Percentiles rank a stretch among this genome's conserved stretches.
These are phyloP conservation scores for Geotrichum phurueaensis DNA, from an alignment of 1,139 yeast genomes.

Conservation along the genomic window DNA sequence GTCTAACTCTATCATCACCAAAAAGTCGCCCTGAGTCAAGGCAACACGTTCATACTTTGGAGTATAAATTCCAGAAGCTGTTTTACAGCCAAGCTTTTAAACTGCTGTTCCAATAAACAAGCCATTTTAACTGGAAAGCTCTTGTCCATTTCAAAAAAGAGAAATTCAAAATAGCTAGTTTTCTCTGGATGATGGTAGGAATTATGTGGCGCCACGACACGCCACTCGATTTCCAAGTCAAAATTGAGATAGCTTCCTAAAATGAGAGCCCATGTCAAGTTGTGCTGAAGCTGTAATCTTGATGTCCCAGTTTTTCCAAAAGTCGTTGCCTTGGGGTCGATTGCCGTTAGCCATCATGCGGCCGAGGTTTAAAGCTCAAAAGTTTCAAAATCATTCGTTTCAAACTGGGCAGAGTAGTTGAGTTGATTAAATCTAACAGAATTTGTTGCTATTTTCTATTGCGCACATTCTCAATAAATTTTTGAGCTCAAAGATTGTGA, in stretches of 20 bases:
- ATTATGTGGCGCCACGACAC: neutral
- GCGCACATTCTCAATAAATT: neutral
- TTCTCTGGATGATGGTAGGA: neutral
- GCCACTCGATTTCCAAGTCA: neutral
- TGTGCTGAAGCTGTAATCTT: neutral
- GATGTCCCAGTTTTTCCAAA: neutral
- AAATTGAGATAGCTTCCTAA: no score
- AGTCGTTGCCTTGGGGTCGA: neutral
- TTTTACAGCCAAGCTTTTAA: neutral
- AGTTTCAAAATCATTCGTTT: neutral
- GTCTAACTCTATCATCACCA: neutral
- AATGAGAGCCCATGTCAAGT: neutral
- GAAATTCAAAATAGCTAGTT: neutral
- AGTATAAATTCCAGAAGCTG: neutral
- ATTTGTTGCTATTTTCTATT: neutral
- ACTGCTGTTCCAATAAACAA: neutral
- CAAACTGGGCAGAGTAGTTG: neutral
- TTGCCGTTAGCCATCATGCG: neutral
- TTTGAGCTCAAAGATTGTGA: conserved; percentile 3
- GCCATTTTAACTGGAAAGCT: neutral
- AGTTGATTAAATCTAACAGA: neutral
- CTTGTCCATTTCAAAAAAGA: neutral
- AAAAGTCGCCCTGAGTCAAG: neutral
- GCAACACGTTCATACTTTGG: neutral
- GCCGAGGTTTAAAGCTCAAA: neutral